A percentile compares a stretch with the other conserved stretches of the same genome.
phyloP scores from a whole-genome alignment of 106 monocot genomes.

The Dioscorea zingiberensis region DNA sequence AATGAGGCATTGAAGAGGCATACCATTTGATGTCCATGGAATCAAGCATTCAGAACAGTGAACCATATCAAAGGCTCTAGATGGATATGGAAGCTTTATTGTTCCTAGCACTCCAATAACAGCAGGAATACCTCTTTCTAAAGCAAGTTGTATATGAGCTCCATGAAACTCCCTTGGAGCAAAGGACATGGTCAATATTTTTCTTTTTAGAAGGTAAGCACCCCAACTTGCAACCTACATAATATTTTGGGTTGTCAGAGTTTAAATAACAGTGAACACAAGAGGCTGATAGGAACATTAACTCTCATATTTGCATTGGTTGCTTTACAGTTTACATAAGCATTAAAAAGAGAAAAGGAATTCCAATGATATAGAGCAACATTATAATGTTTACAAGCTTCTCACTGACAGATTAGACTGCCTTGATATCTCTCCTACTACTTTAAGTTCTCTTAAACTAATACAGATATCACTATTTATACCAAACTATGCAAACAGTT shows the following conservation, averaged over 20 bases:
- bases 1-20: background rate
- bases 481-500: too few species aligned
- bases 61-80: slow-evolving; percentile 26
- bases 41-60: slow-evolving; percentile 37
- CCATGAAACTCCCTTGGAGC: slow-evolving; percentile 36
- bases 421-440: too few species aligned
- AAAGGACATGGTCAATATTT: slow-evolving; percentile 42
- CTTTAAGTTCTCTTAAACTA: too few species aligned
- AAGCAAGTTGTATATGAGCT: slow-evolving; percentile 11
- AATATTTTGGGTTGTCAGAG: background rate
- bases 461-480: too few species aligned
- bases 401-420: too few species aligned
- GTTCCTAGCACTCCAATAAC: slow-evolving; percentile 45
- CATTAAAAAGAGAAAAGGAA: too few species aligned
- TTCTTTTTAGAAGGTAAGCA: slow-evolving; percentile 34
- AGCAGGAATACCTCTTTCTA: slow-evolving; percentile 10
- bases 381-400: too few species aligned
- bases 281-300: too few species aligned
- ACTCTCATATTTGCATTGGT: too few species aligned
- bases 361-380: too few species aligned
- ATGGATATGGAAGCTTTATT: slow-evolving; percentile 40
- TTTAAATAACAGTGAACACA: background rate
- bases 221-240: slow-evolving; percentile 26
- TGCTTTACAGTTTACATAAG: too few species aligned
- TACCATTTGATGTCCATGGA: slow-evolving; percentile 43